These are phyloP conservation scores for Aspergillus biplanus DNA, from an alignment of 495 filamentous ascomycete species.

Conservation along the genomic window DNA sequence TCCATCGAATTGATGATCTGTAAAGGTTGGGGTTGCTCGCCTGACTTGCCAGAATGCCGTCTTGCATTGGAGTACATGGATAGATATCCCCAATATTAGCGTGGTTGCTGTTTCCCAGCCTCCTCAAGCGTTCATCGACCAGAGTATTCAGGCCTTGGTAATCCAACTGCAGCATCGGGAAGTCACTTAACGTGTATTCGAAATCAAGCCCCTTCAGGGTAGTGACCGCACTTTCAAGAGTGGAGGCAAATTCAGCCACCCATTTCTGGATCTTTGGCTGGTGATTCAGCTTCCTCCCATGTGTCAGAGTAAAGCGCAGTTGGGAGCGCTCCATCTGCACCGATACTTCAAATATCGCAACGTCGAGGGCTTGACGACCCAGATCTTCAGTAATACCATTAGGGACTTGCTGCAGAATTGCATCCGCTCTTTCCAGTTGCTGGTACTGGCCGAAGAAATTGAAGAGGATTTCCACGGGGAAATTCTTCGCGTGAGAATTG, in stretches of 20 bases:
- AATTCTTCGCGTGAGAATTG: too few relatives aligned
- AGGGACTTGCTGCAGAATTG: constrained; percentile 32
- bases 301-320: neutral
- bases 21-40: constrained; percentile 41
- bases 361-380: neutral
- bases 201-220: neutral
- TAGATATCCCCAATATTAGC: constrained; percentile 49
- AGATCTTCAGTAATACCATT: constrained; percentile 11
- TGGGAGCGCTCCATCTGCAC: neutral
- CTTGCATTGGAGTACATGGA: constrained; percentile 48
- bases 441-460: constrained; percentile 51
- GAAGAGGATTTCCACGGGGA: constrained; percentile 36
- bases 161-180: constrained; percentile 13
- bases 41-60: constrained; percentile 50
- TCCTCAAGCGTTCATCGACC: constrained; percentile 14
- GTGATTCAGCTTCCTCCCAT: neutral
- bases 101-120: constrained; percentile 21
- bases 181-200: constrained; percentile 12
- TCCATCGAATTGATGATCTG: too few relatives aligned
- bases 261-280: neutral
- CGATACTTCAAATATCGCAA: constrained; percentile 2
- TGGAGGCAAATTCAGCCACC: neutral
- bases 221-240: neutral
- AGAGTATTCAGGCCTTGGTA: constrained; percentile 20
- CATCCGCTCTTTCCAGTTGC: constrained; percentile 38